Conservation (phyloP, 441 rosid genomes). For the Syzygium malaccense region DNA sequence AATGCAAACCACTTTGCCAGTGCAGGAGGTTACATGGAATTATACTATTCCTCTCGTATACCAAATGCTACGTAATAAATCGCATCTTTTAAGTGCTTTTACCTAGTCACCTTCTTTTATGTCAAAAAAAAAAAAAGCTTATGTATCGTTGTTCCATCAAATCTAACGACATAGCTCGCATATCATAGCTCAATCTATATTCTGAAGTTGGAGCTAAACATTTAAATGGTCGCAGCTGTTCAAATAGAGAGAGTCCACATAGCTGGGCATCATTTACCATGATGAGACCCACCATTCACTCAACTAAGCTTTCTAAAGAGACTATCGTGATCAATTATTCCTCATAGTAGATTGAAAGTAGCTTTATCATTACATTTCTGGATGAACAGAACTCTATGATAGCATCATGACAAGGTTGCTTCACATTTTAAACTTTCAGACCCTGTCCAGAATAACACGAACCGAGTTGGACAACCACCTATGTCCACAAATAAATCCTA, state of each 20-base stretch:
- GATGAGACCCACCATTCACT: background rate
- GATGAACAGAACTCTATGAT: background rate
- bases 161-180: background rate
- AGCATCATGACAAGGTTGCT: background rate
- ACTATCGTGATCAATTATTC: background rate
- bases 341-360: background rate
- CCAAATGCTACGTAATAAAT: background rate
- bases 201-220: background rate
- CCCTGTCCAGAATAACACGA: background rate
- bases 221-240: background rate
- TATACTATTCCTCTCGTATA: background rate
- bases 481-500: background rate
- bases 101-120: background rate
- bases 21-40: background rate
- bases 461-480: background rate
- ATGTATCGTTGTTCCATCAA: background rate
- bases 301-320: background rate
- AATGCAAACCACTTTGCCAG: background rate
- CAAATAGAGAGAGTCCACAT: background rate
- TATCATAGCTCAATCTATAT: background rate
- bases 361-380: background rate
- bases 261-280: background rate
- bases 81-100: background rate
- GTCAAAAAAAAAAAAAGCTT: background rate
- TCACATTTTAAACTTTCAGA: background rate